These are phyloP conservation scores for Phytophthora pseudosyringae DNA, from an alignment of 352 stramenopile genomes.

Conservation along the genomic window DNA sequence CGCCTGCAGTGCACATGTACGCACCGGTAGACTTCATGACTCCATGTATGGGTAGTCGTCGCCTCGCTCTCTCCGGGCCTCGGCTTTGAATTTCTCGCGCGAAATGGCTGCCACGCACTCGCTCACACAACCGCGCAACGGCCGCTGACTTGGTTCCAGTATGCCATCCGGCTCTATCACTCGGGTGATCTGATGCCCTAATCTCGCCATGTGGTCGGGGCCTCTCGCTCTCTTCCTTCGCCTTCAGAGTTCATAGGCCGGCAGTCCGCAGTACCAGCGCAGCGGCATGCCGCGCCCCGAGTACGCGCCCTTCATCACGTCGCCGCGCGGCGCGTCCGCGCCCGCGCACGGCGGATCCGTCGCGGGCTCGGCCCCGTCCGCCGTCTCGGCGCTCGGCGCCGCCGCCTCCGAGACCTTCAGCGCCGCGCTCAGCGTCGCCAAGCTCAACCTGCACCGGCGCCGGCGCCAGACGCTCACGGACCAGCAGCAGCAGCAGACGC, in stretches of 20 bases:
- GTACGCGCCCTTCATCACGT: conserved; percentile 50
- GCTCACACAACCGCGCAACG: conserved; percentile 12
- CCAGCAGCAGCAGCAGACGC: not conserved
- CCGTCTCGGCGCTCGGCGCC: conserved; percentile 38
- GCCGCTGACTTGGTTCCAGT: conserved; percentile 9
- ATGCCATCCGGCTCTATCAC: conserved; percentile 15
- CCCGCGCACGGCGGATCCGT: conserved; percentile 18
- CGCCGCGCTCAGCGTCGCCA: conserved; percentile 40
- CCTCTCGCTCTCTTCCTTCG: conserved; percentile 20
- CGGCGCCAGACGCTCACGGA: conserved; percentile 37
- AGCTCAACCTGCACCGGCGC: conserved; percentile 39
- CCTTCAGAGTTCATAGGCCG: conserved; percentile 27
- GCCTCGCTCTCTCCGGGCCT: too few relatives aligned
- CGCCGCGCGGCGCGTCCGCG: conserved; percentile 31
- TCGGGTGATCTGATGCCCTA: conserved; percentile 18
- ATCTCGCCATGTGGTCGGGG: conserved; percentile 16
- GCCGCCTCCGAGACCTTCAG: conserved; percentile 38
- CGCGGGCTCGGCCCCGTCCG: conserved; percentile 26
- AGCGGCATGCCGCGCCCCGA: conserved; percentile 44
- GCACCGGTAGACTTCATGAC: too few relatives aligned
- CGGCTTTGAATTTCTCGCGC: conserved; percentile 10
- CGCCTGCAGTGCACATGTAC: too few relatives aligned
- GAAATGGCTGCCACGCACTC: conserved; percentile 22
- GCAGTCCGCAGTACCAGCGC: conserved; percentile 1
- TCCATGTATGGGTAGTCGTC: conserved; percentile 28